A percentile compares a stretch with the other conserved stretches of the same genome.
These are phyloP conservation scores for Pyrenophora seminiperda DNA, from an alignment of 2,329 filamentous ascomycete genomes.

Conservation along the genomic window DNA sequence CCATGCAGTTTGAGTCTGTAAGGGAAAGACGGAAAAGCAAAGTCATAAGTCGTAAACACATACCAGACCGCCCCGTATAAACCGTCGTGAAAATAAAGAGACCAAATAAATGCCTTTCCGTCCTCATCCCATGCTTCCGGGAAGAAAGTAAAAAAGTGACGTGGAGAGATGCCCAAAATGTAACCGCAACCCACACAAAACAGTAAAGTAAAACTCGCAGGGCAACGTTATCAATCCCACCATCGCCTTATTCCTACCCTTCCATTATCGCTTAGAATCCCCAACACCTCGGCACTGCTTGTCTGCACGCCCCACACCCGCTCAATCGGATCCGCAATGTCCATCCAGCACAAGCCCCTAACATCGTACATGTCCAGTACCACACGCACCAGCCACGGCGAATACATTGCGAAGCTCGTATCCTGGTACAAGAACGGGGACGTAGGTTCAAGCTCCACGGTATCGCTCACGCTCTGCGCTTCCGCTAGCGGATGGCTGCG, in stretches of 20 bases:
- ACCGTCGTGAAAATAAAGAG: too few relatives aligned
- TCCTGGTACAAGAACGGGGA: slow-evolving; percentile 41
- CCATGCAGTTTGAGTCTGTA: too few relatives aligned
- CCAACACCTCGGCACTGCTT: slow-evolving; percentile 43
- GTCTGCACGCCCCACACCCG: slow-evolving; percentile 43
- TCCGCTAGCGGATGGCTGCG: background rate
- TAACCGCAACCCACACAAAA: background rate
- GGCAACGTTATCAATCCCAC: slow-evolving; percentile 40
- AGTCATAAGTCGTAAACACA: too few relatives aligned
- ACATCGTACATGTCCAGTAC: slow-evolving; percentile 47
- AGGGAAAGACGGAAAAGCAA: too few relatives aligned
- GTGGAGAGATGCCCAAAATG: background rate
- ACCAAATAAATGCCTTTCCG: background rate
- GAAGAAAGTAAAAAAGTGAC: slow-evolving; percentile 5
- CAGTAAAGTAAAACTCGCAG: background rate
- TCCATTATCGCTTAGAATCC: slow-evolving; percentile 45
- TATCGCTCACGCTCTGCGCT: background rate
- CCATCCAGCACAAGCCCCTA: slow-evolving; percentile 44
- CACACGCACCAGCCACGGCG: slow-evolving; percentile 45
- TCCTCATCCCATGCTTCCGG: background rate
- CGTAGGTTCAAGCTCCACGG: slow-evolving; percentile 9
- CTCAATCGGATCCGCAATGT: slow-evolving; percentile 44
- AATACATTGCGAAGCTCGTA: slow-evolving; percentile 33
- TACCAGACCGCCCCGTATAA: too few relatives aligned
- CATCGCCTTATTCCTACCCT: slow-evolving; percentile 38